Evolutionary conservation across 164 flowering plant species (phyloP).

Genomic region (Aristolochia contorta): DNA sequence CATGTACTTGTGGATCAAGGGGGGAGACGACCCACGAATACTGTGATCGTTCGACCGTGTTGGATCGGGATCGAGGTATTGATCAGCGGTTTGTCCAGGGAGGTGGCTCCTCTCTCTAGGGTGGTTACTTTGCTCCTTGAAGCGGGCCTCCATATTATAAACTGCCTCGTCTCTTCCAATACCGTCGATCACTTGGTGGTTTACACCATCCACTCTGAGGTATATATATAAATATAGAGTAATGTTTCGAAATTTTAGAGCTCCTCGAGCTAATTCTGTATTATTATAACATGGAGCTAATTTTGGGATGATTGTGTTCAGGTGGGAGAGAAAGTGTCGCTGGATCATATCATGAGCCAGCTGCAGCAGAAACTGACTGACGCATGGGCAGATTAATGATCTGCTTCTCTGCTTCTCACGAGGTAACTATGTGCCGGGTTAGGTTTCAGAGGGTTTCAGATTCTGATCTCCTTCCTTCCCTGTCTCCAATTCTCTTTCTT

Average conservation of each 20-base stretch:
- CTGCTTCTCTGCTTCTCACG: background rate
- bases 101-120: constrained; percentile 20
- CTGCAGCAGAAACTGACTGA: constrained; percentile 10
- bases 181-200: constrained; percentile 17
- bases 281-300: too few species aligned
- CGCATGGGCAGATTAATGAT: background rate
- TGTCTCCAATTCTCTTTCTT: background rate
- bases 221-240: constrained; percentile 1
- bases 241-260: background rate
- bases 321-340: background rate
- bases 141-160: constrained; percentile 29
- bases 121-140: constrained; percentile 19
- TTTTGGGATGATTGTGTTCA: background rate
- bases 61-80: constrained; percentile 27
- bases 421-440: background rate
- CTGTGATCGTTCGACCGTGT: constrained; percentile 17
- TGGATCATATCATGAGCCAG: constrained; percentile 2
- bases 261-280: too few species aligned
- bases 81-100: constrained; percentile 10
- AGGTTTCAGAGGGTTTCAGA: background rate
- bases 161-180: constrained; percentile 19
- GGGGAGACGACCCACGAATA: background rate
- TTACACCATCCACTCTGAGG: constrained; percentile 36
- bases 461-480: background rate
- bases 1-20: background rate